These are phyloP conservation scores for Rhamnella rubrinervis DNA, from an alignment of 331 rosid genomes.

Conservation along the genomic window DNA sequence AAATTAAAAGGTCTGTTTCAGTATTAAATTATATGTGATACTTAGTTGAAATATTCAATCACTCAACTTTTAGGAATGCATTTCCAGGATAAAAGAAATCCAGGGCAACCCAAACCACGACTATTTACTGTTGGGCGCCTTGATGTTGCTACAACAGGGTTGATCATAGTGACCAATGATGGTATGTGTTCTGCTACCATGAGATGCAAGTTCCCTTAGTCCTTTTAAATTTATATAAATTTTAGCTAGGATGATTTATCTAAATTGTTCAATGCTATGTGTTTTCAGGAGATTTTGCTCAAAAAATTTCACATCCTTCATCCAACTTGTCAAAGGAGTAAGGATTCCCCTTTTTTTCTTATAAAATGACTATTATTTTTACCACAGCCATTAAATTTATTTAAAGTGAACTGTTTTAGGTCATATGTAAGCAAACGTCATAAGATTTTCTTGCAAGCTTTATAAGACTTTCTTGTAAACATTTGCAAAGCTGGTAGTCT, in stretches of 20 bases:
- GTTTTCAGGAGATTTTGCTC: slow-evolving; percentile 89
- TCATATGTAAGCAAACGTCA: background rate
- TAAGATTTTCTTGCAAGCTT: too few relatives aligned
- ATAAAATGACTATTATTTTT: background rate
- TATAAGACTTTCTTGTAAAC: background rate
- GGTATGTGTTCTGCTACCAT: slow-evolving; percentile 45
- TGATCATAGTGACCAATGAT: slow-evolving; percentile 89
- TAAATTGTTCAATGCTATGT: slow-evolving; percentile 26
- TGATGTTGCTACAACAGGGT: slow-evolving; percentile 94
- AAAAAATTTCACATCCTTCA: slow-evolving; percentile 85
- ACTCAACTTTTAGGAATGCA: slow-evolving; percentile 5
- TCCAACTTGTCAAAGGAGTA: slow-evolving; percentile 81
- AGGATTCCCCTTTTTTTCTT: slow-evolving; percentile 33
- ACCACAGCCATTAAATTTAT: background rate
- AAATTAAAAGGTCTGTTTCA: background rate
- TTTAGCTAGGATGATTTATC: slow-evolving; percentile 13
- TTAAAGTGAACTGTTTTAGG: background rate
- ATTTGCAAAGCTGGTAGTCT: background rate
- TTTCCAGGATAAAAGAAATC: slow-evolving; percentile 61
- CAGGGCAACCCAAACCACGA: slow-evolving; percentile 74
- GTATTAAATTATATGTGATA: background rate
- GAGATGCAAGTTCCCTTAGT: background rate
- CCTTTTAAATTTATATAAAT: background rate
- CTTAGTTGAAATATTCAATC: background rate
- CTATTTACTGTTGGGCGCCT: slow-evolving; percentile 92